Base-by-base conservation (phyloP, 495 filamentous ascomycete species). In the Neurospora sp. region DNA sequence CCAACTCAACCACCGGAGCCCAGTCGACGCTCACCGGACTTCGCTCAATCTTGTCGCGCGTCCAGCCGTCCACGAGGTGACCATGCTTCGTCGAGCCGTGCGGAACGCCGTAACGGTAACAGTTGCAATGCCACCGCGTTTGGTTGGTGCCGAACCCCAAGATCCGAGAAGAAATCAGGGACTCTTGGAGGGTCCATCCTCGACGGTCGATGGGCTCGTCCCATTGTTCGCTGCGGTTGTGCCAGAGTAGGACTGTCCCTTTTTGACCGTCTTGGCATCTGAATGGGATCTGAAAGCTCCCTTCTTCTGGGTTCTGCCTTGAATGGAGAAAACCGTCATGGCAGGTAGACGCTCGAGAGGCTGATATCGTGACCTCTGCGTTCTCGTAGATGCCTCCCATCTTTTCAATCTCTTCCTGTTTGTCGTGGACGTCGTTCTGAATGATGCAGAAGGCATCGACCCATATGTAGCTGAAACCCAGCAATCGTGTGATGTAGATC, bases 401-500 rank as follows among this genome's bases (percentile, higher is more conserved):
- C 23, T 59, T 59, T 6, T 4, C 20, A 6, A 72, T 31, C 6
- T 69, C 46, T 23, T 12, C 27, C 7, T 37, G n/a, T 27, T 69
- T 72, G 23, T 69, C 18, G 35, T 16, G 39, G 2, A 40, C 12
- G 6, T 70, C 62, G 59, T 73, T 41, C n/a, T 73, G 72, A 3
- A 73, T 42, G 14, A 73, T 73, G 72, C 72, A 73, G 14, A 73
- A 46, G 2, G 40, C 16, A 44, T 73, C 72, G 2, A 73, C 40
- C 72, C 72, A 73, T 35, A 73, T 12, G 37, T 73, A 46, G 27
- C 59, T 16, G 12, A 40, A 20, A 11, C 27, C 72, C 27, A 73
- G 38, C 39, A 10, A 1, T 10, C 39, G 39, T 9, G 72, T 73
- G 23, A 70, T 69, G n/a, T 37, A 14, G 7, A 73, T 42, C 3